Evolutionary conservation across 306 rosid genomes (phyloP), one percentile per base, ranked within the genome.

Genomic region (Cicer bijugum): DNA sequence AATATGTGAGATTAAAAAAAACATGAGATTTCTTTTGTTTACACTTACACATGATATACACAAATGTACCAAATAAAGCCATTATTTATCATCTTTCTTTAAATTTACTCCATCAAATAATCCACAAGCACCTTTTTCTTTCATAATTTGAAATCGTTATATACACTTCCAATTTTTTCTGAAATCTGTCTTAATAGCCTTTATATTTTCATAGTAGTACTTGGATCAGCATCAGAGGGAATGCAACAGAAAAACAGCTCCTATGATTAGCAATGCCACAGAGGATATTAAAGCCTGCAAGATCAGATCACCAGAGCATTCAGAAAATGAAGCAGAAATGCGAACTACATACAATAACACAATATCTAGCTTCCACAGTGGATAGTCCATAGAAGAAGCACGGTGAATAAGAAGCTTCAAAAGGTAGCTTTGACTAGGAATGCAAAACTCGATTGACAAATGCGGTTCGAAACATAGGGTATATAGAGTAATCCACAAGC

Each of bases 211-310:
- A 46, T 37, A 12, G 33, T 4, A 14, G 12, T 37, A 20, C 66
- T 48, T 35, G 47, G 75, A 67, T 58, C 77, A 48, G 45, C 55
- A 77, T 47, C 40, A 71, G 57, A 33, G 66, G 58, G 74, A 55
- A 71, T 47, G 58, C 17, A 75, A 82, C 14, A 85, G 81, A 81
- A 74, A 64, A 84, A 78, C 44, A 48, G 82, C 76, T 64, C 78
- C 90, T 9, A 82, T 59, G 64, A 86, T 38, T 68, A 90, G 80
- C 86, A 87, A 66, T 62, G 77, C 84, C 6, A 84, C 78, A 9
- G 89, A 84, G 70, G 86, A 89, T 62, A 78, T 51, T 39, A 92
- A 81, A 35, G 98, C 96, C 98, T 93, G 91, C 90, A 86, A 80
- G 5, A 56, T 67, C 70, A 80, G 2, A 51, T 56, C 56, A 71